phyloP scores from a whole-genome alignment of 805 yeast genomes.

The Ogataea sp. region DNA sequence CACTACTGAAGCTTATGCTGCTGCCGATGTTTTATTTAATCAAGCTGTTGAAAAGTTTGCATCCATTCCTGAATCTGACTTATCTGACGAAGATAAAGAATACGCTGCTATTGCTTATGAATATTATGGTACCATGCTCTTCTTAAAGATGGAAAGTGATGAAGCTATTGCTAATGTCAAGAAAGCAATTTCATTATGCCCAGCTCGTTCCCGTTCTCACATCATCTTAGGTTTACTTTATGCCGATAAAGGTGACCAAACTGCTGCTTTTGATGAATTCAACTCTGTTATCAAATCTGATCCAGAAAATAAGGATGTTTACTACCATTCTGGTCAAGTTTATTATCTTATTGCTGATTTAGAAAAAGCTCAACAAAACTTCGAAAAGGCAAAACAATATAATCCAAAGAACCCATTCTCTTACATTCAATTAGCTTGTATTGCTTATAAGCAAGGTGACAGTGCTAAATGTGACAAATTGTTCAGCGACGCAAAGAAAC shows the following conservation, averaged over 20 bases:
- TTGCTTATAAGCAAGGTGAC: slow-evolving; percentile 72
- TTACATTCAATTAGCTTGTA: slow-evolving; percentile 88
- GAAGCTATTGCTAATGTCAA: slow-evolving; percentile 58
- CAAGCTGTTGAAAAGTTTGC: slow-evolving; percentile 45
- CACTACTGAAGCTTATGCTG: slow-evolving; percentile 51
- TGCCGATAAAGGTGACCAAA: slow-evolving; percentile 67
- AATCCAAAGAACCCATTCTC: slow-evolving; percentile 76
- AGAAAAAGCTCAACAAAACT: slow-evolving; percentile 62
- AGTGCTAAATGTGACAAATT: slow-evolving; percentile 48
- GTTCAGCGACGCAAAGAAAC: slow-evolving; percentile 61
- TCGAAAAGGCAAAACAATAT: slow-evolving; percentile 64
- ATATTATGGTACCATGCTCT: slow-evolving; percentile 74
- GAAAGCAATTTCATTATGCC: slow-evolving; percentile 54
- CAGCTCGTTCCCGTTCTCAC: slow-evolving; percentile 69
- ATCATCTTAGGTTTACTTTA: slow-evolving; percentile 74
- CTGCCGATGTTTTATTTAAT: slow-evolving; percentile 48
- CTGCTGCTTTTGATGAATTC: slow-evolving; percentile 59
- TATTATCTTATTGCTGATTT: slow-evolving; percentile 74
- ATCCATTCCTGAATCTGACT: slow-evolving; percentile 18
- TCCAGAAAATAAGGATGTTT: slow-evolving; percentile 69
- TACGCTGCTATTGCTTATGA: slow-evolving; percentile 70
- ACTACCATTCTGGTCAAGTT: slow-evolving; percentile 93
- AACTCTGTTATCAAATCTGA: slow-evolving; percentile 61
- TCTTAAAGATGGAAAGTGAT: slow-evolving; percentile 67
- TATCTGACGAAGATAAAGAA: slow-evolving; percentile 28